Evolutionary conservation across 805 yeast genomes (phyloP), one percentile per base, ranked within the genome.

Genomic region (Starmerella davenportii): DNA sequence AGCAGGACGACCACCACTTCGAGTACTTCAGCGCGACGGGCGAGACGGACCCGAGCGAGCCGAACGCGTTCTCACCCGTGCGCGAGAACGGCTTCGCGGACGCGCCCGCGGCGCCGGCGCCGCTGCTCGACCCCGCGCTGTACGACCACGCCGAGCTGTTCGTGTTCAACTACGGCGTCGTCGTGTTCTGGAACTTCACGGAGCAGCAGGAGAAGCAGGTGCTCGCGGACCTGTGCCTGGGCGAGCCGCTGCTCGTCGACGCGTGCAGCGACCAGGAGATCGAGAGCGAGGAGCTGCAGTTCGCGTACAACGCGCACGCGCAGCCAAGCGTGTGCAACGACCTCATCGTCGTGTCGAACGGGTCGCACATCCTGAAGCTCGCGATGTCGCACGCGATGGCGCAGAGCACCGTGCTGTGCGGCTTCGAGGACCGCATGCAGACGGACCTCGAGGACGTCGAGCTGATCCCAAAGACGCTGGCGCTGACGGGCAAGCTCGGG

Each of bases 181-280:
- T 90, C n/a, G 95, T 90, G 17, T 85, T 90, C 52, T 90, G 98
- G 98, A 90, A 90, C 53, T 84, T 90, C 50, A 74, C 87, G 2
- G 95, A 84, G 53, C 65, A 71, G 5, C 95, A 90, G 53, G 98
- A 90, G 52, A 84, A 84, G 61, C 90, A 87, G 51, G 73, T 90
- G 16, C 65, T 90, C 39, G 96, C 95, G 1, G 98, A 90, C 53
- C 64, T 90, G 45, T 78, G 76, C n/a, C 74, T 78, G 59, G 81
- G 81, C 4, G 45, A 50, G 33, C 60, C 67, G 9, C 59, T 84
- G 18, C 70, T 79, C 21, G 63, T 78, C 3, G 68, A 79, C 38
- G 90, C 94, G 1, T 49, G 51, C 29, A 75, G 74, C 45, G 95
- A 85, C 49, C 80, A 78, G 46, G 93, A 85, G 43, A 82, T 87